Conservation (phyloP, 2,329 filamentous ascomycete species). For the Scedosporium boydii region DNA sequence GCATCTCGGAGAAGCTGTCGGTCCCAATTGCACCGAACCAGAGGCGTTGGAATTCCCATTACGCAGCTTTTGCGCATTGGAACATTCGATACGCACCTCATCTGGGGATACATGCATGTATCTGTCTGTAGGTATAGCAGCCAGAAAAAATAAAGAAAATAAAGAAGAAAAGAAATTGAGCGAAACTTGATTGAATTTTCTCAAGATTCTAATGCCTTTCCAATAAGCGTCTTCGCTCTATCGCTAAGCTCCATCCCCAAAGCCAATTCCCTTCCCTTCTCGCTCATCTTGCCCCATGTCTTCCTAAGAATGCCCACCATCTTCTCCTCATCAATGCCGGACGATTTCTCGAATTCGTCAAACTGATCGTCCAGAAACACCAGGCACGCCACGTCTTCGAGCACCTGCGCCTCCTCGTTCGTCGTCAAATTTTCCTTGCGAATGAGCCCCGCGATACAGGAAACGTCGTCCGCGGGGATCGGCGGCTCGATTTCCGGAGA, state of each 20-base stretch:
- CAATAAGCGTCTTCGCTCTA: constrained; percentile 50
- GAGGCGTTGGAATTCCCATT: not conserved
- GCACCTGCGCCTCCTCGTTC: constrained; percentile 55
- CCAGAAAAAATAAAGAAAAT: too few relatives aligned
- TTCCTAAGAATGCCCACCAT: constrained; percentile 60
- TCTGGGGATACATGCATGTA: too few relatives aligned
- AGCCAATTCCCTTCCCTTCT: constrained; percentile 53
- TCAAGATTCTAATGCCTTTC: constrained; percentile 42
- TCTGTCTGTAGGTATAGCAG: too few relatives aligned
- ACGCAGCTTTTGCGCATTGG: not conserved
- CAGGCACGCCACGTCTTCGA: constrained; percentile 80
- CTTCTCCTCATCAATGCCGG: constrained; percentile 65
- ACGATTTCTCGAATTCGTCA: constrained; percentile 62
- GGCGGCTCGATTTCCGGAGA: constrained; percentile 25
- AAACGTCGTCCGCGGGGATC: constrained; percentile 39
- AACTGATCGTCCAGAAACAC: constrained; percentile 85
- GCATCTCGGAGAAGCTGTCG: not conserved
- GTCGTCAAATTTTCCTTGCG: constrained; percentile 62
- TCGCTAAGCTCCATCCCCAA: constrained; percentile 56
- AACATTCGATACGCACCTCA: not conserved
- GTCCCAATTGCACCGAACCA: constrained; percentile 1
- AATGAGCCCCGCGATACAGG: constrained; percentile 60
- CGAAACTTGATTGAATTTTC: not conserved
- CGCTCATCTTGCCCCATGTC: constrained; percentile 70
- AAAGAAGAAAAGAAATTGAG: too few relatives aligned